phyloP scores from a whole-genome alignment of 148 eudicot genomes.

The Mesembryanthemum crystallinum region DNA sequence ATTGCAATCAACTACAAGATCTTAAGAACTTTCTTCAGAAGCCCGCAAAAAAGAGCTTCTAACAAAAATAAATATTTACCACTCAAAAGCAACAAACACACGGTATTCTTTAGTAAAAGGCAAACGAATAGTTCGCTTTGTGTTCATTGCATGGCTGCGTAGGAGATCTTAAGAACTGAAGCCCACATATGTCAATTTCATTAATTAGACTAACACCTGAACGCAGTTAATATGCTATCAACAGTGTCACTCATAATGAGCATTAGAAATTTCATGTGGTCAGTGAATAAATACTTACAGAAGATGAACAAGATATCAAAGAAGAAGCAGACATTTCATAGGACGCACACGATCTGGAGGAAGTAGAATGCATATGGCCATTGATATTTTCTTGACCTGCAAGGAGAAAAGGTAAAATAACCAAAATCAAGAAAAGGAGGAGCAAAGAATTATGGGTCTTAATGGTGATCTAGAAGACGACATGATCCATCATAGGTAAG shows the following conservation, averaged over 20 bases:
- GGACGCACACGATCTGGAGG: constrained; percentile 40
- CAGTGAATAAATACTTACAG: constrained; percentile 41
- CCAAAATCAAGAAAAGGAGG: background rate
- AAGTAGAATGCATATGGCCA: constrained; percentile 6
- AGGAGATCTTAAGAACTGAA: background rate
- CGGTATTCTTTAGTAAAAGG: too few relatives aligned
- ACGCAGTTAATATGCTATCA: background rate
- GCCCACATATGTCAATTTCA: too few relatives aligned
- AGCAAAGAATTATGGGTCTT: background rate
- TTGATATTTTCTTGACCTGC: constrained; percentile 38
- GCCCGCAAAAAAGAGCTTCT: too few relatives aligned
- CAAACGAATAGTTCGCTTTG: too few relatives aligned
- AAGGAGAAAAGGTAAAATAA: constrained; percentile 1
- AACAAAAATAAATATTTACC: too few relatives aligned
- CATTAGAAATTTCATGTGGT: background rate
- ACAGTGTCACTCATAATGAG: background rate
- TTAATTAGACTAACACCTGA: background rate
- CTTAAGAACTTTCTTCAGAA: too few relatives aligned
- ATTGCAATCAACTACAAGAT: background rate
- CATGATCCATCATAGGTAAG: constrained; percentile 8
- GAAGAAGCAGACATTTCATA: constrained; percentile 31
- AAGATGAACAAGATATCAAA: constrained; percentile 41
- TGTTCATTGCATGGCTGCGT: too few relatives aligned
- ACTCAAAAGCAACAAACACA: too few relatives aligned
- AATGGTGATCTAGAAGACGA: background rate